phyloP scores from a whole-genome alignment of 179 eudicot genomes.

The Silene noctiflora region DNA sequence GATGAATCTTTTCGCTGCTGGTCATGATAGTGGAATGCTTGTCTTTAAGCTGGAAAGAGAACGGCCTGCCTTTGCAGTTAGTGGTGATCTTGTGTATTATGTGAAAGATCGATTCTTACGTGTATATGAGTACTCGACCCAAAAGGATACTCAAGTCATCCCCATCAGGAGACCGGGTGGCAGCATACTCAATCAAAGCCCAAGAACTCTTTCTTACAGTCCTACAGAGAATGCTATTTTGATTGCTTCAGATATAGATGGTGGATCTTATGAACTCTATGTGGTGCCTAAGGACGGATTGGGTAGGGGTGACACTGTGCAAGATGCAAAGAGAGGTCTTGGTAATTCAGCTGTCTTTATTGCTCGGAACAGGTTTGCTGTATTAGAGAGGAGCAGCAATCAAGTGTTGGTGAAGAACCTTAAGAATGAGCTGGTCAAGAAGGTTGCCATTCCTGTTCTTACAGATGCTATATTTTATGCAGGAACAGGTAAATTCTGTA shows the following conservation, averaged over 20 bases:
- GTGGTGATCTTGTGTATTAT: conserved; percentile 78
- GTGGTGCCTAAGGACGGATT: conserved; percentile 68
- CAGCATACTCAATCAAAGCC: conserved; percentile 71
- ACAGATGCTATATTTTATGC: conserved; percentile 85
- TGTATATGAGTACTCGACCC: conserved; percentile 67
- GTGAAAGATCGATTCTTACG: conserved; percentile 85
- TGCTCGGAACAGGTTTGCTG: conserved; percentile 89
- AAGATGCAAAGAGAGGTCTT: conserved; percentile 73
- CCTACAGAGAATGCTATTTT: conserved; percentile 86
- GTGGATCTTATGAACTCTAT: conserved; percentile 87
- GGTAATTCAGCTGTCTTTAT: conserved; percentile 86
- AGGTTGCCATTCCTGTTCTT: conserved; percentile 66
- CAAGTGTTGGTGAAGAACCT: conserved; percentile 79
- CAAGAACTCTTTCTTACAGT: conserved; percentile 75
- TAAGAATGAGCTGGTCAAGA: conserved; percentile 81
- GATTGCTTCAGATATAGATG: conserved; percentile 81
- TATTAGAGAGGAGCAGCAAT: conserved; percentile 79
- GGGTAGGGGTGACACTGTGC: conserved; percentile 67
- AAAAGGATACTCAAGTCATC: conserved; percentile 75
- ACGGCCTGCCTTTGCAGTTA: conserved; percentile 84
- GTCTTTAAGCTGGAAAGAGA: conserved; percentile 94
- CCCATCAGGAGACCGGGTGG: conserved; percentile 90
- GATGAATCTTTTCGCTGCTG: conserved; percentile 94
- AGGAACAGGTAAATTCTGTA: conserved; percentile 55
- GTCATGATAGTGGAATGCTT: conserved; percentile 94